These are phyloP conservation scores for Pleurotus tuber-regium DNA, from an alignment of 768 basidiomycete species.

Conservation along the genomic window DNA sequence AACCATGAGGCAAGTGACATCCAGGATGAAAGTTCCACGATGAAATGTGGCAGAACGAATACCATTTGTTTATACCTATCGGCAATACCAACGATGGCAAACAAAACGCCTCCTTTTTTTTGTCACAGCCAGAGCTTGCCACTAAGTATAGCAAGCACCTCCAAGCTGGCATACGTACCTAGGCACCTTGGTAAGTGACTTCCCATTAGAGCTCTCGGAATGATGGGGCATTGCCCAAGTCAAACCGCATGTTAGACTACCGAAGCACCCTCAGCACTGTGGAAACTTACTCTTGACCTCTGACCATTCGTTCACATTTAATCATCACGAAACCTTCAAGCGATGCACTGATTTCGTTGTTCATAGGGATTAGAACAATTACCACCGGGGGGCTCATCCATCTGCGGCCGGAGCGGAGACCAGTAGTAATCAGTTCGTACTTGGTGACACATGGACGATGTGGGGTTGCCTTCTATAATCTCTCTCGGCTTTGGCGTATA, in stretches of 20 bases:
- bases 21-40: constrained; percentile 15
- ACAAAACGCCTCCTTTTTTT: neutral
- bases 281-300: constrained; percentile 34
- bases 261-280: constrained; percentile 39
- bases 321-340: neutral
- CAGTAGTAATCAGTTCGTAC: too few relatives aligned
- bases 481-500: too few relatives aligned
- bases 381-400: too few relatives aligned
- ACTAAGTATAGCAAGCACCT: neutral
- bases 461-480: too few relatives aligned
- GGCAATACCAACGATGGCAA: neutral
- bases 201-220: constrained; percentile 11
- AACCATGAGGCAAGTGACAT: constrained; percentile 35
- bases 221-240: constrained; percentile 40
- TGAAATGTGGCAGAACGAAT: constrained; percentile 6
- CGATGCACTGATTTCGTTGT: too few relatives aligned
- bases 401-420: too few relatives aligned
- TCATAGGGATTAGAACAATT: too few relatives aligned
- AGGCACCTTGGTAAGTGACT: constrained; percentile 5
- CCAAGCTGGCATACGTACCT: too few relatives aligned
- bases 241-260: constrained; percentile 55
- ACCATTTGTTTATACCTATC: constrained; percentile 8
- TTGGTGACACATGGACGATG: neutral
- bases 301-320: constrained; percentile 12
- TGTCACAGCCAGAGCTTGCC: neutral